These are phyloP conservation scores for Salix arbutifolia DNA, from an alignment of 345 rosid species.

Conservation along the genomic window DNA sequence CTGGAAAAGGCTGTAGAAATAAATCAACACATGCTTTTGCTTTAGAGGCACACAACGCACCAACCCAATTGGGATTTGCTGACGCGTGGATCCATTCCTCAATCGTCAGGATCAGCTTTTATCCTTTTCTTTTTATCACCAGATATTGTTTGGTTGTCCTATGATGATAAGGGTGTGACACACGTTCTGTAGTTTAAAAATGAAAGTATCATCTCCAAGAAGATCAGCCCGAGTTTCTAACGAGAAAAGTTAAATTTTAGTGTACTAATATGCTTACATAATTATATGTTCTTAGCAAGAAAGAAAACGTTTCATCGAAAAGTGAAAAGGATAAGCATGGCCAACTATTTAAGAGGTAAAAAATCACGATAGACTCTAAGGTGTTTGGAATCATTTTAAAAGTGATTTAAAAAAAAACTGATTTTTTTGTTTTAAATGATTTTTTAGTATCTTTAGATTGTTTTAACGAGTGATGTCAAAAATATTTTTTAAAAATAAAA, in stretches of 20 bases:
- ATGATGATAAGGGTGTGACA: slow-evolving; percentile 22
- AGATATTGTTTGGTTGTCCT: slow-evolving; percentile 16
- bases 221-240: background rate
- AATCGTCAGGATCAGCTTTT: background rate
- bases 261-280: background rate
- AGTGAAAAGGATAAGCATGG: background rate
- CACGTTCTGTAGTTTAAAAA: background rate
- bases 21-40: slow-evolving; percentile 24
- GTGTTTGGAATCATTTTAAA: too few relatives aligned
- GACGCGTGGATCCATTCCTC: slow-evolving; percentile 1
- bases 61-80: slow-evolving; percentile 11
- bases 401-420: too few relatives aligned
- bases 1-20: background rate
- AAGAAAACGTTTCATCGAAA: background rate
- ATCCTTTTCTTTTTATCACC: background rate
- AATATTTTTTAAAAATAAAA: too few relatives aligned
- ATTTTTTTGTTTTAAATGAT: too few relatives aligned
- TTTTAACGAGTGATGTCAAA: too few relatives aligned
- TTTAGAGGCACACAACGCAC: slow-evolving; percentile 13
- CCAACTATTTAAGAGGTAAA: background rate
- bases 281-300: background rate
- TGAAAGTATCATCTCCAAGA: background rate
- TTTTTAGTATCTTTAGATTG: too few relatives aligned
- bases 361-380: background rate
- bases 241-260: background rate